Percentiles rank a stretch among this genome's conserved stretches.
Evolutionary conservation across 805 yeast species (phyloP).

Genomic region (Pichia cabralensis): DNA sequence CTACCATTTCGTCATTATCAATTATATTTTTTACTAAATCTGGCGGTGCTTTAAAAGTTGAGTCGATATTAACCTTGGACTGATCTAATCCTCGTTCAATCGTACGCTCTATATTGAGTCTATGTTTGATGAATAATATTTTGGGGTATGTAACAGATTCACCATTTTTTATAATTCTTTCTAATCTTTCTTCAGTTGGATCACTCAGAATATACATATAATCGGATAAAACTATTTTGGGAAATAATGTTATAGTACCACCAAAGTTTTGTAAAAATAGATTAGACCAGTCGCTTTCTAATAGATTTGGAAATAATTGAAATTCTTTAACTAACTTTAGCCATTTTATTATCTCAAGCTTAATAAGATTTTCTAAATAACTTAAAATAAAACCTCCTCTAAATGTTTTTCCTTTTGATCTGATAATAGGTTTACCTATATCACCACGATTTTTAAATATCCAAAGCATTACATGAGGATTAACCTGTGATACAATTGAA

Average conservation of each 20-base stretch:
- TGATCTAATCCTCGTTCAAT: conserved; percentile 38
- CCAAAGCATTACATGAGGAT: conserved; percentile 71
- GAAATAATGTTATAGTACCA: conserved; percentile 73
- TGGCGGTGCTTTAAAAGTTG: conserved; percentile 5
- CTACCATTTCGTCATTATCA: too few relatives aligned
- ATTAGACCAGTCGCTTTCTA: conserved; percentile 75
- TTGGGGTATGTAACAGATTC: conserved; percentile 60
- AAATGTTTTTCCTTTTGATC: conserved; percentile 44
- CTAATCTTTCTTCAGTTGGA: conserved; percentile 51
- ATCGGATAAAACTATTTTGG: conserved; percentile 49
- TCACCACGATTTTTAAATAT: conserved; percentile 73
- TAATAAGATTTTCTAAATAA: conserved; percentile 59
- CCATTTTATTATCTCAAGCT: conserved; percentile 73
- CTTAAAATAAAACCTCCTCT: conserved; percentile 73
- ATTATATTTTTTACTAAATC: conserved; percentile 4
- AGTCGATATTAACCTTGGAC: conserved; percentile 6
- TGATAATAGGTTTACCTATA: conserved; percentile 68
- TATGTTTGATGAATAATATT: conserved; percentile 51
- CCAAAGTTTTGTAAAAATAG: conserved; percentile 65
- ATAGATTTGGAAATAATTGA: conserved; percentile 55
- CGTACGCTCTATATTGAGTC: conserved; percentile 55
- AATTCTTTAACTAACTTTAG: conserved; percentile 52
- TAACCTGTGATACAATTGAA: conserved; percentile 71
- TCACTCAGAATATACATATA: conserved; percentile 57
- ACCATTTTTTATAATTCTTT: conserved; percentile 48